phyloP scores from a whole-genome alignment of 176 grass and related monocot genomes.

The Poa annua region DNA sequence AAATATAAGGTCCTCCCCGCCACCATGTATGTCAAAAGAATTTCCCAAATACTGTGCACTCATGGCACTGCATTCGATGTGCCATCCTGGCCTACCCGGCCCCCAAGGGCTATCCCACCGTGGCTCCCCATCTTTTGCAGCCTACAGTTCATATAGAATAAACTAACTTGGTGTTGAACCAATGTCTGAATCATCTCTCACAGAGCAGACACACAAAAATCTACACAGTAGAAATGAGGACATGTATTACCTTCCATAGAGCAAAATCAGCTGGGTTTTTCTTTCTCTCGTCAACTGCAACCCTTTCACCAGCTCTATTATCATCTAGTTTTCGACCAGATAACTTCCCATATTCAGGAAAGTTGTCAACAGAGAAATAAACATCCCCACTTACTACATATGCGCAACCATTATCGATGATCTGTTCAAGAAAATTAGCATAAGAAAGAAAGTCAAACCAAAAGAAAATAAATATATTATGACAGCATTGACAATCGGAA shows the following conservation, averaged over 20 bases:
- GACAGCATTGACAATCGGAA: conserved; percentile 2
- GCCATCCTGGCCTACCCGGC: conserved; percentile 87
- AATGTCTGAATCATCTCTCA: conserved; percentile 10
- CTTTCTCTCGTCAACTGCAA: conserved; percentile 89
- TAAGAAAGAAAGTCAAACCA: conserved; percentile 26
- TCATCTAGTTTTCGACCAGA: conserved; percentile 96
- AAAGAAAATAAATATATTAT: conserved; percentile 6
- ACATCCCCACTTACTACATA: conserved; percentile 85
- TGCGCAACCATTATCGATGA: conserved; percentile 78
- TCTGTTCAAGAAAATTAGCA: conserved; percentile 58
- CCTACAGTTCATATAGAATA: conserved; percentile 46
- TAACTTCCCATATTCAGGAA: conserved; percentile 77
- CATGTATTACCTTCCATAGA: conserved; percentile 83
- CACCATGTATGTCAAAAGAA: conserved; percentile 94
- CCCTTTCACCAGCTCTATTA: conserved; percentile 96
- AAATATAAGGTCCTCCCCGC: conserved; percentile 89
- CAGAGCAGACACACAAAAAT: conserved; percentile 6
- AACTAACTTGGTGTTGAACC: conserved; percentile 23
- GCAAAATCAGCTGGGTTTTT: conserved; percentile 97
- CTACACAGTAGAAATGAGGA: background rate
- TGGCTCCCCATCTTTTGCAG: conserved; percentile 90
- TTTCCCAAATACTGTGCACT: conserved; percentile 83
- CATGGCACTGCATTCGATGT: conserved; percentile 98
- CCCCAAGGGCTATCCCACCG: conserved; percentile 98
- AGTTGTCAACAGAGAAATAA: conserved; percentile 90